phyloP scores from a whole-genome alignment of 768 basidiomycete species.

The Trametes gibbosa region DNA sequence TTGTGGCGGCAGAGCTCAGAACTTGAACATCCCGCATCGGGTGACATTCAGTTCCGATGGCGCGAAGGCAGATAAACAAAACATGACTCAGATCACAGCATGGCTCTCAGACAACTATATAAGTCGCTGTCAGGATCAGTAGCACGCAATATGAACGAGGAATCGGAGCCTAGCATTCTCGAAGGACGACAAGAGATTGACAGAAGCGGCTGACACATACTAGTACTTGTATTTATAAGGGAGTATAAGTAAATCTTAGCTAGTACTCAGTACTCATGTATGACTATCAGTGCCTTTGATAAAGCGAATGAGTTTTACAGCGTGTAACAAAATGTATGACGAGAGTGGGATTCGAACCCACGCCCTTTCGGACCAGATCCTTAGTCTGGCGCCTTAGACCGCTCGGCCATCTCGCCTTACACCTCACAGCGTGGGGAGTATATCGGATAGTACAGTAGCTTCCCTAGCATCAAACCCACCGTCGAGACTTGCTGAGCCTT shows the following conservation, averaged over 20 bases:
- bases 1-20: constrained; percentile 14
- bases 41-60: constrained; percentile 1
- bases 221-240: too few species aligned
- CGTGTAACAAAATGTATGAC: constrained; percentile 13
- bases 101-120: too few species aligned
- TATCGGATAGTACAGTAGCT: too few species aligned
- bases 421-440: not conserved
- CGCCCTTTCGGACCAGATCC: constrained; percentile 45
- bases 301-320: too few species aligned
- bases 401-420: constrained; percentile 72
- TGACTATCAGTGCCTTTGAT: too few species aligned
- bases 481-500: too few species aligned
- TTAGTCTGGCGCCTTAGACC: constrained; percentile 83
- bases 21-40: constrained; percentile 1
- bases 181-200: too few species aligned
- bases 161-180: too few species aligned
- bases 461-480: too few species aligned
- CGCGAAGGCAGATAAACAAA: not conserved
- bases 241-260: too few species aligned
- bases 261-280: too few species aligned
- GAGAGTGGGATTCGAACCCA: constrained; percentile 51
- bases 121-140: not conserved
- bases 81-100: not conserved
- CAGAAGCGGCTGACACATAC: not conserved
- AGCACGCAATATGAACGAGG: not conserved